Evolutionary conservation across 768 basidiomycete species (phyloP).

Genomic region (Daedaleopsis nitida): DNA sequence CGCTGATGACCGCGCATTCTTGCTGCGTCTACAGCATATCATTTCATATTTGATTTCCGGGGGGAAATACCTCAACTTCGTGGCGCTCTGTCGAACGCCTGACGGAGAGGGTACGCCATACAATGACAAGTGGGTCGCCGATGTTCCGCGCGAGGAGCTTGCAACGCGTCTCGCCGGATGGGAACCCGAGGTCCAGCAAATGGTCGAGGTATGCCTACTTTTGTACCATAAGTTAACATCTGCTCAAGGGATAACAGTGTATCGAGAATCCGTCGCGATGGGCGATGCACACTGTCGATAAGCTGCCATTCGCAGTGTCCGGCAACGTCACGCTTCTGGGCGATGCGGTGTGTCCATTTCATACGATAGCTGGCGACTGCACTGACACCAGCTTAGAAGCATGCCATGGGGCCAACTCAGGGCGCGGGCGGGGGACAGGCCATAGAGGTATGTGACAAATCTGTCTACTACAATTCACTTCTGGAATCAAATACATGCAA

Average conservation of each 20-base stretch:
- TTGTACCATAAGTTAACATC: neutral
- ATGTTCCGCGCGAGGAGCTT: slow-evolving; percentile 18
- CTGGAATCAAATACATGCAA: too few relatives aligned
- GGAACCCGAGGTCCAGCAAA: slow-evolving; percentile 24
- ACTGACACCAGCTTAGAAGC: slow-evolving; percentile 12
- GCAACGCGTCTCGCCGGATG: slow-evolving; percentile 15
- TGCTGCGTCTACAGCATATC: slow-evolving; percentile 3
- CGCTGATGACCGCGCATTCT: neutral
- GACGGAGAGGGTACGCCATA: slow-evolving; percentile 19
- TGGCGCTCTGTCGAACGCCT: slow-evolving; percentile 13
- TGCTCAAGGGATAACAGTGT: neutral
- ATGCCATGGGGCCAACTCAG: slow-evolving; percentile 24
- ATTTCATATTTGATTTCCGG: slow-evolving; percentile 23
- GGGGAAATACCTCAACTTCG: slow-evolving; percentile 21
- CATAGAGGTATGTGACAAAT: slow-evolving; percentile 15
- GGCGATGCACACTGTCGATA: slow-evolving; percentile 27
- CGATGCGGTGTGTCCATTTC: slow-evolving; percentile 22
- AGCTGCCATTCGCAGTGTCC: slow-evolving; percentile 20
- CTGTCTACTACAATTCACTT: too few relatives aligned
- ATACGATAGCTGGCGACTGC: neutral
- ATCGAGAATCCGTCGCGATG: slow-evolving; percentile 15
- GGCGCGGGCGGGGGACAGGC: slow-evolving; percentile 30
- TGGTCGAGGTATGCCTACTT: slow-evolving; percentile 19
- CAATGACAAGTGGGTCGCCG: slow-evolving; percentile 20
- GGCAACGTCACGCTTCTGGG: slow-evolving; percentile 30